These are phyloP conservation scores for Trichosporon sp. DNA, from an alignment of 1,284 basidiomycete genomes.

Conservation along the genomic window DNA sequence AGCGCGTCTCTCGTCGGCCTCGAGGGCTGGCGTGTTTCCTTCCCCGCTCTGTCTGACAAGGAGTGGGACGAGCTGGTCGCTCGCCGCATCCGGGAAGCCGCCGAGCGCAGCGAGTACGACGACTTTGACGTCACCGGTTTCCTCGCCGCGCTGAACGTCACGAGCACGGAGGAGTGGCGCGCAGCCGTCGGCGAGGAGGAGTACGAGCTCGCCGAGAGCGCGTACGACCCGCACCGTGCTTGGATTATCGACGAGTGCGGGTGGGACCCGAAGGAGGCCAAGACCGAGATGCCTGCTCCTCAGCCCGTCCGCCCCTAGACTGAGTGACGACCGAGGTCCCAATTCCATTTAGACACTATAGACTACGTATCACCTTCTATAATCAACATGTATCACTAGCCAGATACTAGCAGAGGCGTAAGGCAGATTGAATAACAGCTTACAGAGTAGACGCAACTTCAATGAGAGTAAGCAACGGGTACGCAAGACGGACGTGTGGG, in stretches of 20 bases:
- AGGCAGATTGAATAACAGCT: too few relatives aligned
- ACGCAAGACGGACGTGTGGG: too few relatives aligned
- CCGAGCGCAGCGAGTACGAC: neutral
- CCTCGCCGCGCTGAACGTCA: neutral
- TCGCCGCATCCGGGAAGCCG: neutral
- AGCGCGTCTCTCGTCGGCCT: neutral
- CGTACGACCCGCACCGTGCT: neutral
- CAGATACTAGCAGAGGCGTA: too few relatives aligned
- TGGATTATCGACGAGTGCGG: neutral
- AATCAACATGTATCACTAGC: neutral
- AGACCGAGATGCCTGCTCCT: neutral
- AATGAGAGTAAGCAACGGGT: too few relatives aligned
- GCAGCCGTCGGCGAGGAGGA: neutral
- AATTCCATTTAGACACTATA: neutral
- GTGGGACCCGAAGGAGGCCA: neutral
- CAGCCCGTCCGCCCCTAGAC: neutral
- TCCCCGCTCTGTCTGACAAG: neutral
- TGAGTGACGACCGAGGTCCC: too few relatives aligned
- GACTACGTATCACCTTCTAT: neutral
- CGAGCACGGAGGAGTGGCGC: neutral
- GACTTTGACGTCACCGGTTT: neutral
- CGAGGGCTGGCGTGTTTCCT: neutral
- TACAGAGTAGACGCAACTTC: too few relatives aligned
- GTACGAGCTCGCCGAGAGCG: neutral
- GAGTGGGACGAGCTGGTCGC: neutral